phyloP scores from a whole-genome alignment of 2,329 filamentous ascomycete species.

The Paracoccidioides brasiliensis region DNA sequence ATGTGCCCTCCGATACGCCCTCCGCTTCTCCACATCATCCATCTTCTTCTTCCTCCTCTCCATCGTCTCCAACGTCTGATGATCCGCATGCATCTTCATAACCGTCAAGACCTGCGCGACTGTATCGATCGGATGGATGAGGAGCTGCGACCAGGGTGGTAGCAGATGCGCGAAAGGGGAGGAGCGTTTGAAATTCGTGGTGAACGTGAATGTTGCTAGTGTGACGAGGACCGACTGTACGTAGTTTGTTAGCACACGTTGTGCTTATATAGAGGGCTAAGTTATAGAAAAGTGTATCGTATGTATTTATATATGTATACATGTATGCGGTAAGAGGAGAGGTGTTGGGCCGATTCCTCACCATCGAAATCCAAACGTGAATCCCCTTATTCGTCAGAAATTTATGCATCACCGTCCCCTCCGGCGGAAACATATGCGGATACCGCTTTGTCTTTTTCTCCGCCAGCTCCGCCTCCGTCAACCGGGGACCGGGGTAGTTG shows the following conservation, averaged over 20 bases:
- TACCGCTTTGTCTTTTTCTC: conserved; percentile 61
- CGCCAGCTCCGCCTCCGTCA: conserved; percentile 52
- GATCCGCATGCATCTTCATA: conserved; percentile 60
- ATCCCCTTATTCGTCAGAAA: conserved; percentile 66
- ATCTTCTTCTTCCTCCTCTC: conserved; percentile 60
- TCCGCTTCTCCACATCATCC: conserved; percentile 79
- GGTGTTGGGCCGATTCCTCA: conserved; percentile 30
- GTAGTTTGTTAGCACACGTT: neutral
- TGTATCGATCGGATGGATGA: conserved; percentile 57
- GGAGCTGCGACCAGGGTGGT: conserved; percentile 55
- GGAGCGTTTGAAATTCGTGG: conserved; percentile 62
- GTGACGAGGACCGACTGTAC: conserved; percentile 51
- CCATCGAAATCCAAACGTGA: conserved; percentile 73
- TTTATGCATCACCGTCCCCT: conserved; percentile 70
- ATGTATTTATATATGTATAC: neutral
- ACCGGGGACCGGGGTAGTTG: conserved; percentile 58
- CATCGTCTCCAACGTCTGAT: conserved; percentile 53
- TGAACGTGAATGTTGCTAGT: conserved; percentile 60
- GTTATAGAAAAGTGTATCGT: neutral
- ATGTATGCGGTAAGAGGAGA: neutral
- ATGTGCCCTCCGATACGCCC: conserved; percentile 73
- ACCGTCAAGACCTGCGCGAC: conserved; percentile 55
- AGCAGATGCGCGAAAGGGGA: conserved; percentile 72
- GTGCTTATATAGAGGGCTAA: neutral
- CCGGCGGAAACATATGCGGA: conserved; percentile 76